phyloP scores from a whole-genome alignment of 1,284 basidiomycete genomes.

The Ganoderma leucocontextum region DNA sequence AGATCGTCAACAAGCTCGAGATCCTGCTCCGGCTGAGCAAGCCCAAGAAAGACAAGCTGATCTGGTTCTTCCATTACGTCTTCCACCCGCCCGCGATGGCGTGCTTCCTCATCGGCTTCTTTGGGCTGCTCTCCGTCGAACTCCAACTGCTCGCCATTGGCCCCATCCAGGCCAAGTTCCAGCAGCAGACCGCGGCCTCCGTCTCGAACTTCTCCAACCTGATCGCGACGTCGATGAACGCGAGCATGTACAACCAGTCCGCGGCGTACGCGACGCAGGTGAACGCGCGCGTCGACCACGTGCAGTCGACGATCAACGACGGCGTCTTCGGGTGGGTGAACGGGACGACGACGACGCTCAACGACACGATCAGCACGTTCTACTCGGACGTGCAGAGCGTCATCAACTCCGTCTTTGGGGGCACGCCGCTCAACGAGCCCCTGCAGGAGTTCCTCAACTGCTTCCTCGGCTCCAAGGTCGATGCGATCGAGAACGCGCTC shows the following conservation, averaged over 20 bases:
- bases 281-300: conserved; percentile 73
- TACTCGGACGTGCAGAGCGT: conserved; percentile 78
- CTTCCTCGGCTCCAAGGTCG: conserved; percentile 89
- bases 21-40: conserved; percentile 59
- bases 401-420: conserved; percentile 80
- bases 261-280: conserved; percentile 77
- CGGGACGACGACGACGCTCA: conserved; percentile 88
- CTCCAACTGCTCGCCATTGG: conserved; percentile 83
- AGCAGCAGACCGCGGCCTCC: conserved; percentile 63
- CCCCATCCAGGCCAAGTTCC: conserved; percentile 73
- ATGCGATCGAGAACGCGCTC: conserved; percentile 85
- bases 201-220: conserved; percentile 72
- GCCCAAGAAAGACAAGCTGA: conserved; percentile 68
- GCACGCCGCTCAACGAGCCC: conserved; percentile 82
- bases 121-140: conserved; percentile 90
- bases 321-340: conserved; percentile 96
- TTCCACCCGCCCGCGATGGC: conserved; percentile 91
- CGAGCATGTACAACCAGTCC: conserved; percentile 83
- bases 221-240: conserved; percentile 83
- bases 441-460: conserved; percentile 91
- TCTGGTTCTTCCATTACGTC: conserved; percentile 89
- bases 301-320: conserved; percentile 84
- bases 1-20: conserved; percentile 64
- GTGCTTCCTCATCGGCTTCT: conserved; percentile 88
- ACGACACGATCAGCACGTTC: conserved; percentile 78